Base-by-base conservation (phyloP, 805 yeast genomes). In the Yarrowia divulgata region DNA sequence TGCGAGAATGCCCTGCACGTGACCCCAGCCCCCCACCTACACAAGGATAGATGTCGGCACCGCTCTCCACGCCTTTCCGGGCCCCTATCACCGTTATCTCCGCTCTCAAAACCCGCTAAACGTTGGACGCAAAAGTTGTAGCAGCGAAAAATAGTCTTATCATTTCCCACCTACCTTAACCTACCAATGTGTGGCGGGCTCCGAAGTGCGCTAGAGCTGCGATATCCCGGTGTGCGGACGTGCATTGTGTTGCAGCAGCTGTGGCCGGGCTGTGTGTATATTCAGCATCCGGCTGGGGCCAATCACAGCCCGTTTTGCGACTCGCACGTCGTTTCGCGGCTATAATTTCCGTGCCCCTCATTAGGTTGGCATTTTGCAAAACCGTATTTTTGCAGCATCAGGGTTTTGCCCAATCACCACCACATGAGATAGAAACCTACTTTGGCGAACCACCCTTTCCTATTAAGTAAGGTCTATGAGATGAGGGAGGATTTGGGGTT, bases 391-490 rank as follows among this genome's bases (percentile, higher is more conserved):
- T 2, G 1, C 0, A 43, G 5, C 18, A 42, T 42, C 64, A 58
- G 43, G 50, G 64, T 58, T 58, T 13, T 23, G 16, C 39, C 49
- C 64, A 58, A 58, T 43, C 50, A 58, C 50, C 39, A 42, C 64
- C 40, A 40, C 29, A 55, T 14, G 29, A 23, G 29, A 23, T 23
- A 23, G 4, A 23, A 23, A 2, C 3, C 29, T 23, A 23, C n/a
- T 23, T 23, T 23, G 29, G 3, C 29, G 29, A 23, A 23, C 29
- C 2, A 2, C 3, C 29, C 29, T 43, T 58, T 16, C 64, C 64
- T 58, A 58, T 32, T 32, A 32, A 58, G 64, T 58, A 42, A 58
- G 64, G 64, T 58, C n/a, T 32, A 58, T 43, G 64, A 58, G 64
- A 10, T 16, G 54, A 1, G 1, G 54, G 42, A 39, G 37, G 37